Base-by-base conservation (phyloP, 108 stramenopile species). In the Nitzschia sp. region DNA sequence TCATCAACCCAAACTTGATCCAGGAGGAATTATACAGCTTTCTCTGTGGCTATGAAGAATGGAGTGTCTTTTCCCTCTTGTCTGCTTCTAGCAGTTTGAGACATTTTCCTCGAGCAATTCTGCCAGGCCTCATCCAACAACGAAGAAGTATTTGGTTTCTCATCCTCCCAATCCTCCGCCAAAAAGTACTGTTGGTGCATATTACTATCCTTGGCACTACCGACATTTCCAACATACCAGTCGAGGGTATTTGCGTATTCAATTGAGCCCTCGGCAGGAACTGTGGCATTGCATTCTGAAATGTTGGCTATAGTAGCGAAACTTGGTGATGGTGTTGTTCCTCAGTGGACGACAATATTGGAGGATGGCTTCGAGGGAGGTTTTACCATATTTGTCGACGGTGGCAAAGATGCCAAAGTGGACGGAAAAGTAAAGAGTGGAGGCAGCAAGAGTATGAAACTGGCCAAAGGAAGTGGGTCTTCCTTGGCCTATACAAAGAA, bases 171-270 rank as follows among this genome's bases (percentile, higher is more conserved):
- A 54, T 19, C 53, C 53, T 38, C 58, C 58, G 1, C 34, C 39
- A 0, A 1, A 53, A 38, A 19, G 53, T 7, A 66, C 65, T 1
- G 54, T 72, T 8, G 76, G 76, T 2, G 76, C 53, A 0, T 77
- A 78, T 42, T 78, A 78, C 37, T 78, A 78, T 48, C 72, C 77
- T 19, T 78, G 77, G 77, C 42, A 69, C 42, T 53, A 39, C 42
- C 29, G 61, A 48, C 58, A 78, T 46, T 78, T 78, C 38, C 67
- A 78, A 63, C 19, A 41, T 52, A 60, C 57, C 15, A 22, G 6
- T 22, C 19, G 53, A 17, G 61, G 65, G 15, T 78, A 73, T 58
- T 8, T 78, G 12, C 57, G 77, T 8, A 41, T 11, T 15, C 40
- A 60, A 2, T 57, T 77, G 10, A 29, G 38, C 10, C 76, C 71